Evolutionary conservation across 139 green algal genomes (phyloP).

Genomic region (Coelastrella sp.): DNA sequence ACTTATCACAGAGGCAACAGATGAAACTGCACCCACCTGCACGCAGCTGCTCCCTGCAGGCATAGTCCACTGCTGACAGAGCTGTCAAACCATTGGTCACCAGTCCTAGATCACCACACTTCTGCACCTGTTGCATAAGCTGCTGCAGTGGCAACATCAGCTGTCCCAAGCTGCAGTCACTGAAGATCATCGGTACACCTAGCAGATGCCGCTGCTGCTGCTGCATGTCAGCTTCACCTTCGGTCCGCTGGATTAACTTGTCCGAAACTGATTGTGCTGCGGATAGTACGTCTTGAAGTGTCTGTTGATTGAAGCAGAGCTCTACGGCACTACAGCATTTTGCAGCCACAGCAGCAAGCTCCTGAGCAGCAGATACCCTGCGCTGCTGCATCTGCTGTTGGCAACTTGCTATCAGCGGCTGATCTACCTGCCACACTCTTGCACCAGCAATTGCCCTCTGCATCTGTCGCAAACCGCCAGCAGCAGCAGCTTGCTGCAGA

Average conservation of each 20-base stretch:
- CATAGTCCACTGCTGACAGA: background rate
- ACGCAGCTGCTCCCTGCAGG: background rate
- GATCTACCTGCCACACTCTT: background rate
- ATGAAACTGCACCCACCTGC: too few relatives aligned
- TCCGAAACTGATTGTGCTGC: too few relatives aligned
- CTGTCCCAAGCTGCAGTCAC: background rate
- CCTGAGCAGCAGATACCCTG: background rate
- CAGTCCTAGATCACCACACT: background rate
- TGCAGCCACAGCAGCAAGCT: slow-evolving; percentile 14
- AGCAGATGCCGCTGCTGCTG: background rate
- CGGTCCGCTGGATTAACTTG: background rate
- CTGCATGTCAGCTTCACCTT: background rate
- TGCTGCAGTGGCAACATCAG: background rate
- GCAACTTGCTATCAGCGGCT: background rate
- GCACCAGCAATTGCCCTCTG: background rate
- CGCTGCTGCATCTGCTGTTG: slow-evolving; percentile 10
- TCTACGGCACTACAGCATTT: background rate
- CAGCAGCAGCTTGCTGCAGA: background rate
- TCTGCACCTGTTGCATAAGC: background rate
- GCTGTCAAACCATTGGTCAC: background rate
- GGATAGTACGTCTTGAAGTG: too few relatives aligned
- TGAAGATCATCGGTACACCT: background rate
- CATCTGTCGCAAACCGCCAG: background rate
- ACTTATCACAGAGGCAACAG: too few relatives aligned
- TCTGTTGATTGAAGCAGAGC: too few relatives aligned